Percentiles rank a stretch among this genome's conserved stretches.
Conservation (phyloP, 2,329 filamentous ascomycete genomes). For the Sporothrix brasiliensis region DNA sequence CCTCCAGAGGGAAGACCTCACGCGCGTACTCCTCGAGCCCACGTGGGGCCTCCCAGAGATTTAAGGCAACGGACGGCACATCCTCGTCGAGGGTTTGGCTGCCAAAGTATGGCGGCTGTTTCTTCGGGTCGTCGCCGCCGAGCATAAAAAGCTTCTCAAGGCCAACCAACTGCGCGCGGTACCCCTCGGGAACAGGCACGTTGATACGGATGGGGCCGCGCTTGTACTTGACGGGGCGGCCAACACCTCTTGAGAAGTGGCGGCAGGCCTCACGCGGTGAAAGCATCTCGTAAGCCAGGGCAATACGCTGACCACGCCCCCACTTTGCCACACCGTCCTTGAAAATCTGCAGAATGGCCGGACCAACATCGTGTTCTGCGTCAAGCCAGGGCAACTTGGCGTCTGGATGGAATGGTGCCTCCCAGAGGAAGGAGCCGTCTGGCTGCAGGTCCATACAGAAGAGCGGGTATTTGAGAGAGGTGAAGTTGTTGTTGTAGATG, state of each 20-base stretch:
- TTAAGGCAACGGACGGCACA: conserved; percentile 74
- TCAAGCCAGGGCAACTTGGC: conserved; percentile 92
- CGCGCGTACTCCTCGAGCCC: conserved; percentile 92
- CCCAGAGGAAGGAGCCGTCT: conserved; percentile 88
- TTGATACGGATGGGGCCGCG: conserved; percentile 78
- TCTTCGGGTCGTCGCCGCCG: conserved; percentile 54
- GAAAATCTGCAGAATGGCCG: conserved; percentile 88
- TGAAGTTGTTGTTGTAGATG: conserved; percentile 99
- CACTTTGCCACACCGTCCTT: conserved; percentile 89
- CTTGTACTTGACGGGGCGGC: conserved; percentile 76
- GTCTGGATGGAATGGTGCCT: conserved; percentile 89
- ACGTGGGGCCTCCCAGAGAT: conserved; percentile 88
- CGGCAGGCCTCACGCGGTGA: conserved; percentile 80
- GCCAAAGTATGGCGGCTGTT: conserved; percentile 67
- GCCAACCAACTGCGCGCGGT: conserved; percentile 80
- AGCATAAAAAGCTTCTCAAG: conserved; percentile 62
- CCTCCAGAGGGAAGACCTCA: conserved; percentile 92
- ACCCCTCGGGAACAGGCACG: conserved; percentile 83
- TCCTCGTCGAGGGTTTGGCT: conserved; percentile 59
- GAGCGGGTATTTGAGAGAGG: conserved; percentile 84
- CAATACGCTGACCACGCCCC: conserved; percentile 72
- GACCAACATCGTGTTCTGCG: conserved; percentile 92
- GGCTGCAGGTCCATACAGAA: conserved; percentile 90
- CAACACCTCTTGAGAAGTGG: conserved; percentile 76
- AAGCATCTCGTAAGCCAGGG: conserved; percentile 86